Evolutionary conservation across 2,329 filamentous ascomycete species (phyloP).

Genomic region (Hymenoscyphus fructigenus): DNA sequence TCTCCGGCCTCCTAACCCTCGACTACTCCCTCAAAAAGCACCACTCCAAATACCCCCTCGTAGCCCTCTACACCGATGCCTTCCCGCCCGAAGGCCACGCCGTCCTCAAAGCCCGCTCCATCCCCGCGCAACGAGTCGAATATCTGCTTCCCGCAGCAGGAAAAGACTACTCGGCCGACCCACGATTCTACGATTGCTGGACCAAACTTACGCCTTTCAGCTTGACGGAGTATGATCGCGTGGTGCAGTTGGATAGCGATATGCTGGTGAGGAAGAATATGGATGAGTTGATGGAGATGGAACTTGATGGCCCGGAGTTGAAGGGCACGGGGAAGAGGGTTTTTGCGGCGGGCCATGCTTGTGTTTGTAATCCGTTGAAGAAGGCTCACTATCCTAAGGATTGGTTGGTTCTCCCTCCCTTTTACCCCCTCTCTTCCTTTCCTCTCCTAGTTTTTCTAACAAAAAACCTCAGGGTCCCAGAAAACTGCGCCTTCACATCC

Average conservation of each 20-base stretch:
- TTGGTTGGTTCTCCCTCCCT: constrained; percentile 51
- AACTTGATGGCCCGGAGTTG: constrained; percentile 59
- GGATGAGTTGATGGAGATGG: constrained; percentile 87
- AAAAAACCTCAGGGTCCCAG: constrained; percentile 41
- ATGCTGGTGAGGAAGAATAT: constrained; percentile 84
- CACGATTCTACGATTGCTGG: constrained; percentile 89
- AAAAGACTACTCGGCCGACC: constrained; percentile 70
- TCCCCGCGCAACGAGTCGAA: constrained; percentile 67
- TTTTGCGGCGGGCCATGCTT: constrained; percentile 82
- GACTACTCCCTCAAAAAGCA: constrained; percentile 70
- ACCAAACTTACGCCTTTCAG: constrained; percentile 80
- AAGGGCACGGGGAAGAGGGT: constrained; percentile 57
- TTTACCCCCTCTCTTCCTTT: neutral
- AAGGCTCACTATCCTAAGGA: constrained; percentile 75
- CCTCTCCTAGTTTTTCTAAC: no score
- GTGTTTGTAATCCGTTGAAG: constrained; percentile 79
- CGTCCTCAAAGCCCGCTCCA: constrained; percentile 67
- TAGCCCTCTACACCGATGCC: constrained; percentile 79
- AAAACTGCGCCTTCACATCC: constrained; percentile 58
- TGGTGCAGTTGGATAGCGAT: constrained; percentile 84
- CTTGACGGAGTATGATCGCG: constrained; percentile 71
- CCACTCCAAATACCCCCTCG: constrained; percentile 70
- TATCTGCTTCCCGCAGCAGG: constrained; percentile 69
- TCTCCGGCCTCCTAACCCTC: constrained; percentile 79
- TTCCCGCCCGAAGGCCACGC: constrained; percentile 68